Conservation (phyloP, 352 stramenopile species). For the Thraustotheca clavata region DNA sequence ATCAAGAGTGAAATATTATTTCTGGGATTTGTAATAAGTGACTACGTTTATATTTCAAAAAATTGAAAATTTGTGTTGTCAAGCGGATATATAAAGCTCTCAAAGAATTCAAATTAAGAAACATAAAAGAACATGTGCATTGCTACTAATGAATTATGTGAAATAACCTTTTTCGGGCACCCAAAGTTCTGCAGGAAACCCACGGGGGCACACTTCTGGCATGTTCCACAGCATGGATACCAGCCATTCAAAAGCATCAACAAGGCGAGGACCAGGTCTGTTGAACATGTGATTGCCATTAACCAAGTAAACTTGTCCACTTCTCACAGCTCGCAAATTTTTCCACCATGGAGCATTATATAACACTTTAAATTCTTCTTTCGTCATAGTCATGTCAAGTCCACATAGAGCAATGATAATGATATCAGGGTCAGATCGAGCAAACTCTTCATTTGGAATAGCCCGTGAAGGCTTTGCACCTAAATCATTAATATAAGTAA, state of each 20-base stretch:
- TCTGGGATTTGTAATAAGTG: background rate
- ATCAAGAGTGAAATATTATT: background rate
- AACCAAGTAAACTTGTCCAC: background rate
- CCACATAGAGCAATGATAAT: conserved; percentile 16
- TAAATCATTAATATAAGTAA: background rate
- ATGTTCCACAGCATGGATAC: background rate
- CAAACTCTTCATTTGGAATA: conserved; percentile 5
- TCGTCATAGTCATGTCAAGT: conserved; percentile 4
- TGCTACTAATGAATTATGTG: background rate
- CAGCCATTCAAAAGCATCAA: conserved; percentile 20
- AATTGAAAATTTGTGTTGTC: too few species aligned
- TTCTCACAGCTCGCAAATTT: background rate
- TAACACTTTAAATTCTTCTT: background rate
- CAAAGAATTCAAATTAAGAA: background rate
- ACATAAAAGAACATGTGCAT: background rate
- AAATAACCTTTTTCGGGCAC: background rate
- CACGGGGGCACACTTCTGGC: background rate
- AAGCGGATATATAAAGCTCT: too few species aligned
- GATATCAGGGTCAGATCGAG: conserved; percentile 5
- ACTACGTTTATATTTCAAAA: background rate
- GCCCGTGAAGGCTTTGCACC: background rate
- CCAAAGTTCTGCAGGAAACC: conserved; percentile 4
- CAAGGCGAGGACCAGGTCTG: conserved; percentile 16
- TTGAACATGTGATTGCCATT: conserved; percentile 23
- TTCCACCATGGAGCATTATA: background rate